Conservation (phyloP, 139 green algal genomes). For the Micromonas pusilla region DNA sequence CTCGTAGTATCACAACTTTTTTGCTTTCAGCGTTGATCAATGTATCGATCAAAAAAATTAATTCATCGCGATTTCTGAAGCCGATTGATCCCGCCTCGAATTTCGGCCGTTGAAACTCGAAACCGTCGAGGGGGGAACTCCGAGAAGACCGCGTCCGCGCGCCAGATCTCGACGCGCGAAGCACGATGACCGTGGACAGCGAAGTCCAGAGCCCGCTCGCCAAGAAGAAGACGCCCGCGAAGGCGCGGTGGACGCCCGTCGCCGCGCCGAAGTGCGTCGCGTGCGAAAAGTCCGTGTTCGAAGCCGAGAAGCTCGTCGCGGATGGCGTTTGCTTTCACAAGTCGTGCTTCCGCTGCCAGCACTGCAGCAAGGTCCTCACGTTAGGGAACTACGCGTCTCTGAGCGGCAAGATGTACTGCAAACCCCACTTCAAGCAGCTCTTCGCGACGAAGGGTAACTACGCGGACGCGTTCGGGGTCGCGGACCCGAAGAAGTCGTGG, state of each 20-base stretch:
- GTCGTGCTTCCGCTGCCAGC: slow-evolving; percentile 10
- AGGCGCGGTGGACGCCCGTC: not conserved
- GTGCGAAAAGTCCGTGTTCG: slow-evolving; percentile 9
- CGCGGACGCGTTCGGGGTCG: no score
- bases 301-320: not conserved
- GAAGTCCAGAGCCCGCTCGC: no score
- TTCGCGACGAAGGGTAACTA: not conserved
- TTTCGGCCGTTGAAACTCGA: no score
- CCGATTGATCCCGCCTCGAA: no score
- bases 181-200: no score
- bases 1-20: no score
- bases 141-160: no score
- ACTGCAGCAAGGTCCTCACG: slow-evolving; percentile 4
- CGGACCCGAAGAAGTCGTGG: slow-evolving; percentile 1
- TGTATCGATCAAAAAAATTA: no score
- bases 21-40: no score
- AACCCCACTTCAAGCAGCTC: slow-evolving; percentile 17
- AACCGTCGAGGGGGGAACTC: no score
- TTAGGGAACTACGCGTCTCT: slow-evolving; percentile 7
- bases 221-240: not conserved
- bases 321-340: slow-evolving; percentile 3
- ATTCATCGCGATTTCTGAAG: no score
- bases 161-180: no score
- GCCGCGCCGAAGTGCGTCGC: not conserved
- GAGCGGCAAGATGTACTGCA: slow-evolving; percentile 7